phyloP scores from a whole-genome alignment of 495 filamentous ascomycete genomes.

The Thermochaetoides thermophila region DNA sequence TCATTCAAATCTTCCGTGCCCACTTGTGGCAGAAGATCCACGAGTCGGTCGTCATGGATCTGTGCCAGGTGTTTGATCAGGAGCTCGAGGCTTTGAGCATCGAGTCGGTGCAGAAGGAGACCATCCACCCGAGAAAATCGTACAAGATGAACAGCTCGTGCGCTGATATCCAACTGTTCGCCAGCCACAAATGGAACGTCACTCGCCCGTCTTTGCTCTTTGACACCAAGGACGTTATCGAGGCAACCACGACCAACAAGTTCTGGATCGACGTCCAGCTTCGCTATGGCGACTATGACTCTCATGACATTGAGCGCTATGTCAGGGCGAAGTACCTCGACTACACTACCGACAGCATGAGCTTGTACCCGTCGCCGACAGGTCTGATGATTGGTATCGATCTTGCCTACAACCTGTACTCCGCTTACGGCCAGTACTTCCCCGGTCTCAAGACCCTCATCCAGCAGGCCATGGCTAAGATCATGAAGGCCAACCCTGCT shows the following conservation, averaged over 20 bases:
- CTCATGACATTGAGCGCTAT: constrained; percentile 97
- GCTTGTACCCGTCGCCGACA: constrained; percentile 94
- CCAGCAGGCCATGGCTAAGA: constrained; percentile 97
- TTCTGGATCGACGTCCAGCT: constrained; percentile 99
- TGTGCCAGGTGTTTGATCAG: constrained; percentile 99
- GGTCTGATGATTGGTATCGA: constrained; percentile 98
- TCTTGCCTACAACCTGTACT: constrained; percentile 95
- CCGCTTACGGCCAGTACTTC: constrained; percentile 97
- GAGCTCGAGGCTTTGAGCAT: constrained; percentile 93
- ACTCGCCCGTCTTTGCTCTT: constrained; percentile 84
- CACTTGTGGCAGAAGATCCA: constrained; percentile 99
- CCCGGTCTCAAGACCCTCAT: constrained; percentile 91
- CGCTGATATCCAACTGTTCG: constrained; percentile 94
- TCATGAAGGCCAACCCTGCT: constrained; percentile 99
- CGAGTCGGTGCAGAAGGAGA: constrained; percentile 98
- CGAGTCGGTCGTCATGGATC: constrained; percentile 97
- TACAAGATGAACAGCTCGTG: constrained; percentile 99
- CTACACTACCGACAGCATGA: constrained; percentile 98
- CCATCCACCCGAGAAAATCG: constrained; percentile 97
- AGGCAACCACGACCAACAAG: constrained; percentile 92
- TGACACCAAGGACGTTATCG: constrained; percentile 93
- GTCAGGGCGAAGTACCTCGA: constrained; percentile 96
- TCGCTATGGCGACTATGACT: constrained; percentile 97
- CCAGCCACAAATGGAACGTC: constrained; percentile 98
- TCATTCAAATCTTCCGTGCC: constrained; percentile 99